These are phyloP conservation scores for Picea abies DNA, from an alignment of 83 land plant genomes.

Conservation along the genomic window DNA sequence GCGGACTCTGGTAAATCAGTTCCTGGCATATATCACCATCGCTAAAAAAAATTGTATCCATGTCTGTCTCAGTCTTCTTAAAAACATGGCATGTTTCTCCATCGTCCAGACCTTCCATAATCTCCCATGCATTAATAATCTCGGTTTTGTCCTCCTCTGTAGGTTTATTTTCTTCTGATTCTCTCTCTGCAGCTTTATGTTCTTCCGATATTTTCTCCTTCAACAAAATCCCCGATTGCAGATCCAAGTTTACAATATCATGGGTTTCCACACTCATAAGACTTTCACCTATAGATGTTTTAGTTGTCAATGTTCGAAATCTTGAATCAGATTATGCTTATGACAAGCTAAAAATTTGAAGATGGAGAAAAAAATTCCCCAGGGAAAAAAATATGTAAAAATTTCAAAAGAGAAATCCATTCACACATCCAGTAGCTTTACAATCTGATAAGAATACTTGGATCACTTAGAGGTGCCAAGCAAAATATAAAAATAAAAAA, in stretches of 20 bases:
- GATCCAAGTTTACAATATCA: not conserved
- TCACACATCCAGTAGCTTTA: no score
- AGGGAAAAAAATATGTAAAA: no score
- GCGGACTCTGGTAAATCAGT: no score
- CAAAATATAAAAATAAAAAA: not conserved
- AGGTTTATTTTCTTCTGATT: not conserved
- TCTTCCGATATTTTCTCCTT: not conserved
- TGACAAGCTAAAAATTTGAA: not conserved
- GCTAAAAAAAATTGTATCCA: no score
- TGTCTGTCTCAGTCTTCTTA: not conserved
- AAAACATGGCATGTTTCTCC: not conserved
- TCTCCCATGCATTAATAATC: conserved; percentile 8
- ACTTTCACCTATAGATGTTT: not conserved
- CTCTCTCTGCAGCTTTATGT: not conserved
- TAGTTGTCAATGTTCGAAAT: not conserved
- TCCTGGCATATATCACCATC: not conserved
- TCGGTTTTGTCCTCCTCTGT: not conserved
- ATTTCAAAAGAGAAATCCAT: no score
- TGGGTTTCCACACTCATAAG: not conserved
- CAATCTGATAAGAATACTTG: no score
- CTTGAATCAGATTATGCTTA: not conserved
- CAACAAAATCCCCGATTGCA: not conserved
- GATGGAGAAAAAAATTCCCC: not conserved
- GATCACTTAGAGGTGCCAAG: no score
- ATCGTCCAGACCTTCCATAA: conserved; percentile 10